These are phyloP conservation scores for Tolypocladium sp. DNA, from an alignment of 2,329 filamentous ascomycete genomes.

Conservation along the genomic window DNA sequence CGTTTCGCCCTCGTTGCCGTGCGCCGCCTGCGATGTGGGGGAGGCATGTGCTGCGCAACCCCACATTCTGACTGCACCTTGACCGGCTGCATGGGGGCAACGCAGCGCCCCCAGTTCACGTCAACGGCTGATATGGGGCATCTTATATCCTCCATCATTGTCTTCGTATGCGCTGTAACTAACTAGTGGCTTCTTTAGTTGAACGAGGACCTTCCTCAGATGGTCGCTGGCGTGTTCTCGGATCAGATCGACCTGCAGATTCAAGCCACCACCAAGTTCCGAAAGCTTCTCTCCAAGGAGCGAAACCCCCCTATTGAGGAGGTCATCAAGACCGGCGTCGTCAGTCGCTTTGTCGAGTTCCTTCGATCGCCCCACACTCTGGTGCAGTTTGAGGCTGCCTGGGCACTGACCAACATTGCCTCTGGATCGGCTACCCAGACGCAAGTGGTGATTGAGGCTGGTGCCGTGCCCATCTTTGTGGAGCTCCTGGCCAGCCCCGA, in stretches of 20 bases:
- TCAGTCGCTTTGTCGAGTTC: constrained; percentile 96
- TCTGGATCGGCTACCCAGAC: constrained; percentile 96
- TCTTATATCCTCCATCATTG: neutral
- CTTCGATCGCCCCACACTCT: constrained; percentile 94
- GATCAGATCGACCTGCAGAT: constrained; percentile 98
- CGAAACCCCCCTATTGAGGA: constrained; percentile 98
- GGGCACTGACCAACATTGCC: constrained; percentile 98
- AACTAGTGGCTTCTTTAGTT: constrained; percentile 44
- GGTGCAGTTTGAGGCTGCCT: constrained; percentile 97
- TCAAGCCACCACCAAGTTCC: constrained; percentile 94
- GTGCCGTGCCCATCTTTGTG: constrained; percentile 96
- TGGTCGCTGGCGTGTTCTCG: constrained; percentile 97
- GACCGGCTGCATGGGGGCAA: constrained; percentile 2
- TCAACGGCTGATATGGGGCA: neutral
- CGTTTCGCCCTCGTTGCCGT: constrained; percentile 1
- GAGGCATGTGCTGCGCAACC: constrained; percentile 18
- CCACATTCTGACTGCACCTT: constrained; percentile 18
- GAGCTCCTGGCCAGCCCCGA: constrained; percentile 92
- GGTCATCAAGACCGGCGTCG: constrained; percentile 97
- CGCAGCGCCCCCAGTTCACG: neutral
- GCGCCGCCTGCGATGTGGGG: constrained; percentile 20
- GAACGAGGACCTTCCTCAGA: constrained; percentile 94
- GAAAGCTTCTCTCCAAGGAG: constrained; percentile 96
- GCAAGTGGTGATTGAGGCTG: constrained; percentile 96
- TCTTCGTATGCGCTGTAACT: neutral